Evolutionary conservation across 495 filamentous ascomycete genomes (phyloP), one percentile per base, ranked within the genome.

Genomic region (Ascobolus immersus): DNA sequence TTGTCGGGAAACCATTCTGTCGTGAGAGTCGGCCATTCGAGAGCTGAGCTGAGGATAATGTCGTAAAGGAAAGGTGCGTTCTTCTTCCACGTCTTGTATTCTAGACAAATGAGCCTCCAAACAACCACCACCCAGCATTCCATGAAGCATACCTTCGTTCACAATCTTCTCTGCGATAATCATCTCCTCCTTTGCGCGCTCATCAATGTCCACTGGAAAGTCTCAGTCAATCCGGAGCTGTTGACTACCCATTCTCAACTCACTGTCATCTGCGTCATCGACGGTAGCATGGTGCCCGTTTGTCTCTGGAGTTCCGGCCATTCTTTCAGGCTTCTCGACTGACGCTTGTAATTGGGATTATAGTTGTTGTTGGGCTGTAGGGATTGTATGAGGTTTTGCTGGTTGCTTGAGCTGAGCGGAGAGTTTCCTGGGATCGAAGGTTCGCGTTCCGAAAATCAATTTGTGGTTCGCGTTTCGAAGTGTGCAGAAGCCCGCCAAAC

Each of bases 21-120:
- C 10, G 86, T 93, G 33, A 99, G 62, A 6, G 89, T 94, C 13
- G 89, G 89, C 89, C 89, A 99, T 55, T 93, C 84, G 28, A 99
- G 59, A 21, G 89, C 89, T 29, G 74, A 84, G 45, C 86, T 77
- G 29, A 91, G 56, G 37, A 94, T 82, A 62, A 92, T 71, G 47
- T 93, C 89, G 53, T 99, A 99, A 43, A 99, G 74, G 53, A 93
- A 93, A 2, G 84, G 81, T 41, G 79, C 74, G 55, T 94, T 94
- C 65, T 99, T 99, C 64, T 99, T 99, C 89, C 89, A 99, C 41
- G 79, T 91, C 52, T 99, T 99, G 65, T 99, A 99, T 56, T 94
- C 89, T 84, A 49, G 17, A 18, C 23, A 26, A 15, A 10, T 40
- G 23, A 45, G 34, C 15, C 23, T 29, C 15, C 17, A 23, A 35